phyloP scores from a whole-genome alignment of 495 filamentous ascomycete species.

The Penicillium atrosanguineum region DNA sequence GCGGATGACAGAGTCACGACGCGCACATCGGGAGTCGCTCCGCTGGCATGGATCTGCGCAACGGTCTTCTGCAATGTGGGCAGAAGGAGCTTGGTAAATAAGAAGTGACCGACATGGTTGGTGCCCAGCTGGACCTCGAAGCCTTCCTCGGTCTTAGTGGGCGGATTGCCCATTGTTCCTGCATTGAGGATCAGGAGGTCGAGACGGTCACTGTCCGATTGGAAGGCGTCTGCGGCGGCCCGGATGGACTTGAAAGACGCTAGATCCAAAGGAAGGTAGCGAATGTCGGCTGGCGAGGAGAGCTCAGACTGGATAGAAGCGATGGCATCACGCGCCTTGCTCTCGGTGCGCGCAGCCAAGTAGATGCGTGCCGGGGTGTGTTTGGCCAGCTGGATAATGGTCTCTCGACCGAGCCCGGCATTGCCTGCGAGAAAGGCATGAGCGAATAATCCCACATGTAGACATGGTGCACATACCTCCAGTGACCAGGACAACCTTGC shows the following conservation, averaged over 20 bases:
- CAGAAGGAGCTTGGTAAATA: conserved; percentile 61
- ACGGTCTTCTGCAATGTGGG: conserved; percentile 53
- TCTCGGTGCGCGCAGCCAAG: conserved; percentile 56
- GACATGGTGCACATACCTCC: conserved; percentile 42
- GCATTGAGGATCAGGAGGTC: conserved; percentile 56
- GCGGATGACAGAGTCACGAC: conserved; percentile 23
- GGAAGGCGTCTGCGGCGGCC: conserved; percentile 46
- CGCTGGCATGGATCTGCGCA: conserved; percentile 23
- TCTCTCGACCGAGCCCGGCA: conserved; percentile 64
- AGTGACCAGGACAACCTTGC: conserved; percentile 61
- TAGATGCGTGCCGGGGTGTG: conserved; percentile 62
- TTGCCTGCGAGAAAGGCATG: conserved; percentile 47
- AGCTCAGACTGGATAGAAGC: conserved; percentile 44
- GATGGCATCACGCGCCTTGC: conserved; percentile 52
- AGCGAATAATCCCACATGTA: background rate
- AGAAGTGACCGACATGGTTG: conserved; percentile 54
- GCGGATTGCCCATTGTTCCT: conserved; percentile 60
- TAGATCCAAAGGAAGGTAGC: conserved; percentile 51
- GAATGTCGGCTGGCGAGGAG: conserved; percentile 43
- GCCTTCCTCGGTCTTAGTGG: conserved; percentile 65
- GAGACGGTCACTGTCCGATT: conserved; percentile 45
- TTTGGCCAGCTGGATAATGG: conserved; percentile 57
- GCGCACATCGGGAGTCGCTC: conserved; percentile 21
- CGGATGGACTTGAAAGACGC: conserved; percentile 52
- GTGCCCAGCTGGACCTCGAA: conserved; percentile 72